Base-by-base conservation (phyloP, 148 eudicot genomes). In the Silene conica region DNA sequence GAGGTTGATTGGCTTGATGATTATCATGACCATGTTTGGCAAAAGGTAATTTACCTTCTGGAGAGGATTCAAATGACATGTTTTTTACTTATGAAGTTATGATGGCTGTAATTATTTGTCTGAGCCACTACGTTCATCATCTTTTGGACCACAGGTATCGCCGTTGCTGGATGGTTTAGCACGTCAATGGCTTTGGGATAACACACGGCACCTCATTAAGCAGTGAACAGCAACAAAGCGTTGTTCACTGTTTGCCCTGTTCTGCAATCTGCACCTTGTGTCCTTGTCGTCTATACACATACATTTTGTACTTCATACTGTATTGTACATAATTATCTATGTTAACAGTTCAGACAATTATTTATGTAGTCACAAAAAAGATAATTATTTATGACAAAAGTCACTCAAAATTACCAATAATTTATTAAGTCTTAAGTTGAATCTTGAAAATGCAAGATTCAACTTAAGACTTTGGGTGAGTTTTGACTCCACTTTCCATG, bases 1-100 rank as follows among this genome's bases (percentile, higher is more conserved):
- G 97, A 95, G 81, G 69, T 92, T 73, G 84, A 88, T 76, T 95
- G 99, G 99, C 86, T 95, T 64, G 86, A 95, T 80, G 86, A 85
- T 50, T 95, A 95, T 82, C 99, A 95, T 69, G 80, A 82, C n/a
- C 89, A 89, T 78, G 97, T 90, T 73, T 92, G 99, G 99, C 85
- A 92, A 75, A 90, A 90, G 97, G 99, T 91, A 78, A 80, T 78
- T 31, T 18, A 57, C 18, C 1, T 28, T 74, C 28, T 3, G 0
- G 12, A 8, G 64, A 41, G 68, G 68, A 28, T 65, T 71, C 15
- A 19, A 38, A 11, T 21, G 19, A 34, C 6, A 13, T n/a, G 20
- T 58, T 2, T 20, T 43, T 65, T 31, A 0, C 28, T 34, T 70
- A 26, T 72, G 31, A 34, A n/a, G 31, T 34, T 70, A 26, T 72